Base-by-base conservation (phyloP, 1,284 basidiomycete genomes). In the Naganishia liquefaciens region DNA sequence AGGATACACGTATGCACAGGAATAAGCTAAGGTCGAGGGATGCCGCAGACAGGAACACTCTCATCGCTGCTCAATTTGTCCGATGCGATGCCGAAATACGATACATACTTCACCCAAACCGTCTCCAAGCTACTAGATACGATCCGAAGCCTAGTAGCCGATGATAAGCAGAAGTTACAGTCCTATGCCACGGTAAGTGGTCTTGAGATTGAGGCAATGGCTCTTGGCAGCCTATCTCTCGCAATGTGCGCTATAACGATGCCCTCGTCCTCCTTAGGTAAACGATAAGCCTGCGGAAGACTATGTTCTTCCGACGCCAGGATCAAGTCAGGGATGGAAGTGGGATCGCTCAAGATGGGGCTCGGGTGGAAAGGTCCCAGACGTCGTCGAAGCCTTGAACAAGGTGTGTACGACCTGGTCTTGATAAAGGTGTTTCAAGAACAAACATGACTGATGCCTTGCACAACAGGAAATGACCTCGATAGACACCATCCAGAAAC, bases 41-140 rank as follows among this genome's bases (percentile, higher is more conserved):
- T 7, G 15, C 3, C 2, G 43, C 43, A 98, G 93, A 92, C 93
- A 66, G 95, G 95, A 63, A 99, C 95, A 0, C 85, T 99, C 28
- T 94, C 95, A 68, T 84, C 86, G 30, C 86, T 99, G 65, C 87
- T 99, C 69, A 84, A 86, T 3, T 84, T 99, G 54, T 95, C 93
- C 19, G 96, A 99, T 75, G 87, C 90, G 61, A 84, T 99, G 50
- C 91, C 93, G 17, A 98, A 97, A 80, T 86, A 90, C 68, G 96
- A 99, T 72, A 76, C 84, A n/a, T 85, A 85, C 81, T 93, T 96
- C 81, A 97, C 91, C 3, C 81, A 85, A 25, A 87, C 88, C 13
- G 89, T 95, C 66, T 90, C 90, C 68, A 98, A 97, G 83, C 89
- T 90, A 27, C 91, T 98, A 66, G 96, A 99, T 74, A 94, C 93